Evolutionary conservation across 2,329 filamentous ascomycete species (phyloP).

Genomic region (Sporothrix protearum): DNA sequence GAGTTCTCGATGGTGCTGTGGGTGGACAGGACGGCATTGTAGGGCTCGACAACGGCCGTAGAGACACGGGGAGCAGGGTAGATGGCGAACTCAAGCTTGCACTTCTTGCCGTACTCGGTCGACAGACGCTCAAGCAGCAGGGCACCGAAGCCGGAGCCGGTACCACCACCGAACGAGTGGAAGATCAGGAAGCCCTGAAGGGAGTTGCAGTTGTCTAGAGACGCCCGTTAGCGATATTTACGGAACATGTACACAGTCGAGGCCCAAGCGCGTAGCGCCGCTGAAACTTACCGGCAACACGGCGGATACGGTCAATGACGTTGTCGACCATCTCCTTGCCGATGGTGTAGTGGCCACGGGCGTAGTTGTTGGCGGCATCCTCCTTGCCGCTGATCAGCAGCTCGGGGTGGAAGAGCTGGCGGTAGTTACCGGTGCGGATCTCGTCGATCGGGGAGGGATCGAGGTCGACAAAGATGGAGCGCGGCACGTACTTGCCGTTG

Average conservation of each 20-base stretch:
- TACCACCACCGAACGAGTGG: conserved; percentile 71
- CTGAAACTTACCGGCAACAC: conserved; percentile 60
- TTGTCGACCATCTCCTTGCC: conserved; percentile 72
- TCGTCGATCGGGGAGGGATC: conserved; percentile 71
- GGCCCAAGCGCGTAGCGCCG: no score
- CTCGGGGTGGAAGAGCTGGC: conserved; percentile 69
- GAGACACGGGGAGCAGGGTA: conserved; percentile 68
- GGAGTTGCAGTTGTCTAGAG: conserved; percentile 66
- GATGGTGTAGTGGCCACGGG: conserved; percentile 71
- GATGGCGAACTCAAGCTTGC: conserved; percentile 70
- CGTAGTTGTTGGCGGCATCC: conserved; percentile 75
- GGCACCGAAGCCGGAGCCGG: conserved; percentile 68
- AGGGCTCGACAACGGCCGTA: conserved; percentile 68
- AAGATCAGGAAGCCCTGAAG: conserved; percentile 72
- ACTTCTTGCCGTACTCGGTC: conserved; percentile 73
- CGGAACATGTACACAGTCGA: no score
- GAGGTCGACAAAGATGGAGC: conserved; percentile 68
- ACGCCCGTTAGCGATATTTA: neutral
- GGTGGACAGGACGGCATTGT: conserved; percentile 69
- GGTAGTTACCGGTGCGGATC: conserved; percentile 65
- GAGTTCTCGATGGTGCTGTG: conserved; percentile 75
- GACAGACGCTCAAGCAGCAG: conserved; percentile 69
- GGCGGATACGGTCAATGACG: conserved; percentile 67
- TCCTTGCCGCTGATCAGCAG: conserved; percentile 70
- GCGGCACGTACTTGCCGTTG: conserved; percentile 67